These are phyloP conservation scores for Huntiella omanensis DNA, from an alignment of 2,329 filamentous ascomycete species.

Conservation along the genomic window DNA sequence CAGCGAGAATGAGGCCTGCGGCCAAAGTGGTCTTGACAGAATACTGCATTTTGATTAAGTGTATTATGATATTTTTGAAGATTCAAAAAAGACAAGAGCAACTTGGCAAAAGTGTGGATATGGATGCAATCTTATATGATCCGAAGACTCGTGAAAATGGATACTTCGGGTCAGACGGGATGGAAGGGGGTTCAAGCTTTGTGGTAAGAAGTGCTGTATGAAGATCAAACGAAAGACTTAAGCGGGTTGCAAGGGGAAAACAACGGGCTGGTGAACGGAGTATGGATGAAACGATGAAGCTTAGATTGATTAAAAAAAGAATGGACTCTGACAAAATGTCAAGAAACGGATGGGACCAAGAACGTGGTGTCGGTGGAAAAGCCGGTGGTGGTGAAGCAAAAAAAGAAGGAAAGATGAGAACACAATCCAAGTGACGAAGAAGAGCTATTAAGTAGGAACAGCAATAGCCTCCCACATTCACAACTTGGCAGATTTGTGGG, in stretches of 20 bases:
- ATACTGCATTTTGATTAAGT: constrained; percentile 16
- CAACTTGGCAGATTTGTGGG: no score
- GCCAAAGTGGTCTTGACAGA: constrained; percentile 15
- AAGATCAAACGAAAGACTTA: constrained; percentile 8
- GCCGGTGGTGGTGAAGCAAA: constrained; percentile 6
- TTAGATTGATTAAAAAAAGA: constrained; percentile 3
- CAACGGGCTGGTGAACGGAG: background rate
- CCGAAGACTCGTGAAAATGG: no score
- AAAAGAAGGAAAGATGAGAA: constrained; percentile 7
- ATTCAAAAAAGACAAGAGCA: background rate
- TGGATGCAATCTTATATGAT: constrained; percentile 2
- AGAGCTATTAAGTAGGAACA: constrained; percentile 4
- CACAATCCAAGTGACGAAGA: background rate
- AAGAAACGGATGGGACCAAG: constrained; percentile 3
- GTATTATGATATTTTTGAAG: background rate
- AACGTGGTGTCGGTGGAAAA: background rate
- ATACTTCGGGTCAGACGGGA: background rate
- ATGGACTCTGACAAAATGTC: constrained; percentile 4
- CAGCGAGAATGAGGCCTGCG: constrained; percentile 24
- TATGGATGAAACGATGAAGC: background rate
- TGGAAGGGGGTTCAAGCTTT: background rate
- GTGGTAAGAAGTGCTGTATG: constrained; percentile 4
- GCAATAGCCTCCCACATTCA: background rate
- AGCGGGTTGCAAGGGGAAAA: background rate
- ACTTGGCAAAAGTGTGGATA: background rate